phyloP scores from a whole-genome alignment of 83 land plant genomes.

The Thuja plicata region DNA sequence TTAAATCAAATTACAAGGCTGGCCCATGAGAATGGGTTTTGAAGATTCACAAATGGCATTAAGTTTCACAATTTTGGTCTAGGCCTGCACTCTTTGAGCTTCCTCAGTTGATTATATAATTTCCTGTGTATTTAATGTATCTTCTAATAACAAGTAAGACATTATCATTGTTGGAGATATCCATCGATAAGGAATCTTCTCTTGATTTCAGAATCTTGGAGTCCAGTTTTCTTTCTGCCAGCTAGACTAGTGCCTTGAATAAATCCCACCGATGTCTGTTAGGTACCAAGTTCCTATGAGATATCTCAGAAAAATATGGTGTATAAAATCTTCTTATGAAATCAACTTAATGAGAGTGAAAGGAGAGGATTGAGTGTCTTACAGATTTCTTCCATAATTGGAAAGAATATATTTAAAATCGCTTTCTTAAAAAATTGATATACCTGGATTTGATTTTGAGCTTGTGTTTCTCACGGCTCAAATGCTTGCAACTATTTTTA shows the following conservation, averaged over 20 bases:
- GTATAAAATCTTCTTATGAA: not conserved
- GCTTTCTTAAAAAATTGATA: not conserved
- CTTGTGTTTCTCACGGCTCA: too few relatives aligned
- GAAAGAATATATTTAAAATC: not conserved
- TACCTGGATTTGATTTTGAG: too few relatives aligned
- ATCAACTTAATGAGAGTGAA: constrained; percentile 1
- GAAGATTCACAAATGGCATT: not conserved
- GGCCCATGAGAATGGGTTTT: not conserved
- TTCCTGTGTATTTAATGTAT: not conserved
- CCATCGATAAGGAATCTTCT: not conserved
- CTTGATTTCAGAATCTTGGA: not conserved
- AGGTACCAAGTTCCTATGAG: not conserved
- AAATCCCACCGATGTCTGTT: not conserved
- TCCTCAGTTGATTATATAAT: not conserved
- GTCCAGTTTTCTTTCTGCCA: not conserved
- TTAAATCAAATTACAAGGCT: not conserved
- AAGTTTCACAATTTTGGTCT: not conserved
- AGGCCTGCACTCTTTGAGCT: not conserved
- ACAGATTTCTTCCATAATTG: not conserved
- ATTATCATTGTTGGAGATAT: not conserved
- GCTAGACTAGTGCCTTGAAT: not conserved
- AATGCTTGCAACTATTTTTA: too few relatives aligned
- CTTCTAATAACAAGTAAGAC: not conserved
- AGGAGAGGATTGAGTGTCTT: not conserved
- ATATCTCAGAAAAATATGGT: not conserved